Base-by-base conservation (phyloP, 2,329 filamentous ascomycete species). In the Thelonectria rubi region DNA sequence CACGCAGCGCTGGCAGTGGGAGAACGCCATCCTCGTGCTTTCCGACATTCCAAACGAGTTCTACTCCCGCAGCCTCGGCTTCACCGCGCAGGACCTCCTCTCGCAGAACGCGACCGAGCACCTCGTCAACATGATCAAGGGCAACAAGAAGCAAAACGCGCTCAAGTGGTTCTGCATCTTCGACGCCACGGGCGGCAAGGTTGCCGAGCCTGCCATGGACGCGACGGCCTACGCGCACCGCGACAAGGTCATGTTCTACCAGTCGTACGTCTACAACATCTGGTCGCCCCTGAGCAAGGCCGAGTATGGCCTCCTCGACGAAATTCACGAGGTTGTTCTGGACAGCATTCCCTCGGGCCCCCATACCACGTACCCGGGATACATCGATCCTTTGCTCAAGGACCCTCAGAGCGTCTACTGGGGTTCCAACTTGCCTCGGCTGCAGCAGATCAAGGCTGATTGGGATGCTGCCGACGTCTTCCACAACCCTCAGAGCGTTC, bases 201-300 rank as follows among this genome's bases (percentile, higher is more conserved):
- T 83, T 14, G 80, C 79, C 63, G 84, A 87, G 49, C 73, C 83
- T 1, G 72, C 84, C 0, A 72, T 73, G 58, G 77, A 85, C 63
- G 80, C 80, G 8, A 87, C 85, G 0, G 80, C 84, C 2, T 87
- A 84, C 66, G 78, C 80, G 1, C 84, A 87, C 63, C 79, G 85
- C 14, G 82, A 88, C 73, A 82, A 83, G 59, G 68, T 87, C 43
- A 81, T 86, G 75, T 86, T 84, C 72, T 79, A 84, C 67, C 82
- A 87, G 67, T 81, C 79, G 0, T 87, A 86, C 65, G 82, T 76
- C 6, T 18, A 32, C 3, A 52, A 52, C 37, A 30, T n/a, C 8
- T 10, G n/a, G 9, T 14, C 17, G 1, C n/a, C 18, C 3, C 30
- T 53, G 49, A 52, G 3, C 9, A 30, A 18, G 3, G 5, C 12